A percentile compares a stretch with the other conserved stretches of the same genome.
phyloP scores from a whole-genome alignment of 2,329 filamentous ascomycete genomes.

The Colletotrichum chrysophilum region DNA sequence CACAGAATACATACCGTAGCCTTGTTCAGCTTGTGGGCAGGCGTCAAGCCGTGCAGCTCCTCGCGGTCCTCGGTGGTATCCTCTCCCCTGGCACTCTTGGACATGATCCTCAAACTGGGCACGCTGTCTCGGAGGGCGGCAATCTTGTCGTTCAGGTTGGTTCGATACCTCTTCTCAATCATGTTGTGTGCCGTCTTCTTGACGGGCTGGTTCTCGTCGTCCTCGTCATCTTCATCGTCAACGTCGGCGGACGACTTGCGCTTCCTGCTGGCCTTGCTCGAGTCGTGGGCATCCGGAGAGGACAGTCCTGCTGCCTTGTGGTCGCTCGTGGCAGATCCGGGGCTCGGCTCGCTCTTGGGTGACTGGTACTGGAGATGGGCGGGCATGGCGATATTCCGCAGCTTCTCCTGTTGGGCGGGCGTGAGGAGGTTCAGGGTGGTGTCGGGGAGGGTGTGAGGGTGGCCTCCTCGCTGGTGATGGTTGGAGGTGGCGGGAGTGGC shows the following conservation, averaged over 20 bases:
- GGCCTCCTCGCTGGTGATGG: slow-evolving; percentile 24
- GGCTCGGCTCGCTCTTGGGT: slow-evolving; percentile 63
- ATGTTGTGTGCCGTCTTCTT: slow-evolving; percentile 99
- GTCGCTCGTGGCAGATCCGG: slow-evolving; percentile 56
- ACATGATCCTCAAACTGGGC: slow-evolving; percentile 85
- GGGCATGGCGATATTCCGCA: slow-evolving; percentile 70
- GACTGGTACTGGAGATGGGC: slow-evolving; percentile 65
- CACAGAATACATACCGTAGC: slow-evolving; percentile 70
- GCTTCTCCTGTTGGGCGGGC: slow-evolving; percentile 63
- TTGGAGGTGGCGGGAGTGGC: slow-evolving; percentile 31
- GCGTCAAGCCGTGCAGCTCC: slow-evolving; percentile 80
- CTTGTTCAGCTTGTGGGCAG: slow-evolving; percentile 95
- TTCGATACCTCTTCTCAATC: slow-evolving; percentile 96
- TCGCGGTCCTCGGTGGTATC: slow-evolving; percentile 78
- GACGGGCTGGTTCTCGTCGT: slow-evolving; percentile 59
- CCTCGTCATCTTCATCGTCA: slow-evolving; percentile 61
- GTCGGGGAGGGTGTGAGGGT: slow-evolving; percentile 1
- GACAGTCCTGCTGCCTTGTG: slow-evolving; percentile 54
- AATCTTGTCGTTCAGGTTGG: slow-evolving; percentile 97
- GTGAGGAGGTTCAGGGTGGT: slow-evolving; percentile 45
- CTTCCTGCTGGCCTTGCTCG: slow-evolving; percentile 62
- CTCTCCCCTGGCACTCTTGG: slow-evolving; percentile 71
- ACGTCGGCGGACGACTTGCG: slow-evolving; percentile 71
- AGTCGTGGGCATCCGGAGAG: slow-evolving; percentile 60
- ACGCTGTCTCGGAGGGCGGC: slow-evolving; percentile 90